Base-by-base conservation (phyloP, 495 filamentous ascomycete species). In the Penicillium flavigenum region DNA sequence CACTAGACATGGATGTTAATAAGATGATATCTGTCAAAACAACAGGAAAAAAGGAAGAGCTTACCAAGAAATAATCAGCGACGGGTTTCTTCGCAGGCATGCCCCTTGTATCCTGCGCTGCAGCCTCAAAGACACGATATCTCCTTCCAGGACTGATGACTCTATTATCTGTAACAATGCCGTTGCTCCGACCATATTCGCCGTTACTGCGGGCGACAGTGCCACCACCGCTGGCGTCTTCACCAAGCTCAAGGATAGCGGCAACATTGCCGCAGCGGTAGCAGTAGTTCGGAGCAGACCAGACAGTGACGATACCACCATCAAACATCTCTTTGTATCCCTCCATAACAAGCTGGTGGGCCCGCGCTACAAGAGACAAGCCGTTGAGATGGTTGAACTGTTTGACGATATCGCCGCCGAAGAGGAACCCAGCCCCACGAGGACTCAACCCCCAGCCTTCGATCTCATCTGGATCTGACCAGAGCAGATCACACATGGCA, bases 271-370 rank as follows among this genome's bases (percentile, higher is more conserved):
- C 94, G 63, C 94, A 98, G 19, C 94, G 84, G 75, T 98, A 98
- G 75, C 94, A 98, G 72, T 98, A 98, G 69, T 98, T 98, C 2
- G 94, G 94, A 46, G 94, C 94, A 9, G 86, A 90, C 94, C 94
- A 97, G 47, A 98, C 93, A 0, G 94, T 98, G 5, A 98, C 94
- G 56, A 98, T 96, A 22, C 83, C 88, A 16, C 82, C 84, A 62
- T 98, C 93, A 63, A 97, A 97, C 93, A 97, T 97, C 76, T 97
- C 94, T 72, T 98, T 98, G 73, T 96, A 98, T 9, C 94, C 94
- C 71, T 98, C 94, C 94, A 98, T 98, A 34, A 98, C 94, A 24
- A 98, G 84, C 73, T 98, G 94, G 68, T 98, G 94, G 17, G 94
- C 94, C 54, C 94, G 85, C 47, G 94, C 94, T 47, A 98, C 92